Conservation (phyloP, 768 basidiomycete species). For the Grammothele lineata region DNA sequence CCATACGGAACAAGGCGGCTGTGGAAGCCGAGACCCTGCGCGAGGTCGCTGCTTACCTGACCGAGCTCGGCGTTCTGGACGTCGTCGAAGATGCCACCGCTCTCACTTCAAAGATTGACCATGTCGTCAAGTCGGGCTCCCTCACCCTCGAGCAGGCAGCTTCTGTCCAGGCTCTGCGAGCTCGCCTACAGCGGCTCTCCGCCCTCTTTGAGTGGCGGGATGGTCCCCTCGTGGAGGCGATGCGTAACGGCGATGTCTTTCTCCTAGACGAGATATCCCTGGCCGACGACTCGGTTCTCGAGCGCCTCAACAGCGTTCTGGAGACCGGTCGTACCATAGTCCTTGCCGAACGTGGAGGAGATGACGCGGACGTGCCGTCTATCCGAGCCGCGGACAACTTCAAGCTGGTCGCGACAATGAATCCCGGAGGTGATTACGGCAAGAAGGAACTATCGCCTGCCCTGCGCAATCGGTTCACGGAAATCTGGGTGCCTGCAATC, state of each 20-base stretch:
- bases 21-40: slow-evolving; percentile 46
- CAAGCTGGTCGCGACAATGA: slow-evolving; percentile 97
- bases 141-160: slow-evolving; percentile 29
- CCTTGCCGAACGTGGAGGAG: slow-evolving; percentile 88
- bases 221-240: slow-evolving; percentile 92
- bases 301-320: slow-evolving; percentile 95
- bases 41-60: slow-evolving; percentile 39
- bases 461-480: slow-evolving; percentile 94
- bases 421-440: slow-evolving; percentile 97
- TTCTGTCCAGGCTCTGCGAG: slow-evolving; percentile 39
- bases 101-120: slow-evolving; percentile 24
- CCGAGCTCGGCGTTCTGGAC: slow-evolving; percentile 31
- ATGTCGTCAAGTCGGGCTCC: slow-evolving; percentile 21
- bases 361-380: slow-evolving; percentile 59
- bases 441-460: slow-evolving; percentile 99
- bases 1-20: slow-evolving; percentile 70
- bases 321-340: slow-evolving; percentile 86
- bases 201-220: slow-evolving; percentile 96
- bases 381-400: slow-evolving; percentile 67
- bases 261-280: slow-evolving; percentile 95
- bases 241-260: slow-evolving; percentile 81
- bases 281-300: slow-evolving; percentile 96
- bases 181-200: slow-evolving; percentile 45
- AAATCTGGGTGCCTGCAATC: slow-evolving; percentile 95
- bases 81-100: slow-evolving; percentile 22